Percentiles rank a stretch among this genome's conserved stretches.
phyloP scores from a whole-genome alignment of 768 basidiomycete genomes.

The Mycena sanguinolenta region DNA sequence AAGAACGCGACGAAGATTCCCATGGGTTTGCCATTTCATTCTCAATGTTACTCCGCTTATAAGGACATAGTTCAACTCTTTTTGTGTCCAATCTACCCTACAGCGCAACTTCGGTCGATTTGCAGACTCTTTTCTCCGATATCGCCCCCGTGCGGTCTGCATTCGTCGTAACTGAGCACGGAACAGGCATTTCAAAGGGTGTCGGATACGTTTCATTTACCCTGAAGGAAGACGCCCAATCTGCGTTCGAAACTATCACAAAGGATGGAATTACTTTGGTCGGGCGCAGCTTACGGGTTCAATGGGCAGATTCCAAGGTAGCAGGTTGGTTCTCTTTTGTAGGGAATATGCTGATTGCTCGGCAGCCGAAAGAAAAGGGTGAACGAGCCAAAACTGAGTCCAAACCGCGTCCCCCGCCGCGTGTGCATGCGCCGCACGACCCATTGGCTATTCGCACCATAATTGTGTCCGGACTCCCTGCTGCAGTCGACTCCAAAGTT shows the following conservation, averaged over 20 bases:
- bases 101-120: slow-evolving; percentile 88
- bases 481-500: slow-evolving; percentile 69
- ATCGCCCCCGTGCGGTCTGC: slow-evolving; percentile 94
- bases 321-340: slow-evolving; percentile 29
- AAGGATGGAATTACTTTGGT: slow-evolving; percentile 75
- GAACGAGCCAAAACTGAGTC: slow-evolving; percentile 51
- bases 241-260: slow-evolving; percentile 74
- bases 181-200: slow-evolving; percentile 85
- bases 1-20: slow-evolving; percentile 53
- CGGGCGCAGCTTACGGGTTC: slow-evolving; percentile 77
- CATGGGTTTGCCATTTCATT: slow-evolving; percentile 49
- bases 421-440: slow-evolving; percentile 63
- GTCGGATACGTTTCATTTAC: slow-evolving; percentile 97
- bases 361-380: slow-evolving; percentile 61
- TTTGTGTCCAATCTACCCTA: slow-evolving; percentile 96
- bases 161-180: slow-evolving; percentile 90
- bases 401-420: slow-evolving; percentile 54
- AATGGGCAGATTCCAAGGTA: slow-evolving; percentile 89
- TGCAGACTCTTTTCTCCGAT: slow-evolving; percentile 94
- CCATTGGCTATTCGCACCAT: slow-evolving; percentile 89
- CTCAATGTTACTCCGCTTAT: neutral
- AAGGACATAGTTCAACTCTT: slow-evolving; percentile 74
- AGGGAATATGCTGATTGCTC: slow-evolving; percentile 2
- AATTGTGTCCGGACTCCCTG: slow-evolving; percentile 80
- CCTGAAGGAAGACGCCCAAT: slow-evolving; percentile 88